Base-by-base conservation (phyloP, 805 yeast genomes). In the Ogataea glucozyma region DNA sequence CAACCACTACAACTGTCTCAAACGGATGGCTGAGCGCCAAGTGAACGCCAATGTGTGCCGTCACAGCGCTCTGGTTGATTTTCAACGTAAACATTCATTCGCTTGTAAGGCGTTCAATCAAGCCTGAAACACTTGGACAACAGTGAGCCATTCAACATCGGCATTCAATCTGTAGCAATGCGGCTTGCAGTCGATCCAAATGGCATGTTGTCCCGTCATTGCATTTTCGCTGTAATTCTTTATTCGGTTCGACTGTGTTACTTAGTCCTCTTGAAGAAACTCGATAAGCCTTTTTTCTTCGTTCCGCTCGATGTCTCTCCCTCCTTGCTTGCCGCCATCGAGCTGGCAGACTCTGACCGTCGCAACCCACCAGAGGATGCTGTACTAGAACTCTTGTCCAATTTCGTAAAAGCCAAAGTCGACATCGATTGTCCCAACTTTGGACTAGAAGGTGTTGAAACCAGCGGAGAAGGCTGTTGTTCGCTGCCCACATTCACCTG, bases 381-480 rank as follows among this genome's bases (percentile, higher is more conserved):
- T 11, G 32, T 9, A 16, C 24, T 18, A 9, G 24, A 13, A 13
- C 42, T 23, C 29, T 21, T 26, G 16, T 37, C 44, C 26, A 44
- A 21, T 10, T 30, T 35, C 13, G 44, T 46, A 26, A 42, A 40
- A 7, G 39, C 24, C 40, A 37, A 20, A n/a, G 19, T 27, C 30
- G 30, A 23, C 17, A 16, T 16, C 22, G 38, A 31, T 4, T 13
- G 23, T 4, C 35, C 35, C 24, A 18, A 5, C 5, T 19, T 4
- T 16, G 21, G 3, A 11, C 21, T 14, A 17, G 11, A 16, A 16
- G 10, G 21, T 3, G 10, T 11, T 4, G 31, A 27, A 6, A 17
- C 32, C n/a, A n/a, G n/a, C n/a, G n/a, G n/a, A n/a, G n/a, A n/a
- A n/a, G n/a, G n/a, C n/a, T n/a, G n/a, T n/a, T n/a, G n/a, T n/a